Conservation (phyloP, 306 rosid genomes). For the Rosa chinensis region DNA sequence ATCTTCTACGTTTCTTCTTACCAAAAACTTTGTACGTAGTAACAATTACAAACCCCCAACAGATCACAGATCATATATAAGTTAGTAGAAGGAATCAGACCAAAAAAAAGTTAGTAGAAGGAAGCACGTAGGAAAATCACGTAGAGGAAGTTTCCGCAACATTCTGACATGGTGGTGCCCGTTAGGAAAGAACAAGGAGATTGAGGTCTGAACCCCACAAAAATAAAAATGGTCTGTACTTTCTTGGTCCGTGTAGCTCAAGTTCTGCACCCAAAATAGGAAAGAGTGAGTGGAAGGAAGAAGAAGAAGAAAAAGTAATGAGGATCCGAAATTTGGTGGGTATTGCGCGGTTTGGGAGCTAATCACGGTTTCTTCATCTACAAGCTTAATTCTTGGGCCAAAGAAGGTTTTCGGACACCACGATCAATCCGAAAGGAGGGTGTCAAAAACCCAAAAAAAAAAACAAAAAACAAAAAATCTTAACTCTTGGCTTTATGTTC, state of each 20-base stretch:
- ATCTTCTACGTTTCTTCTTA: not conserved
- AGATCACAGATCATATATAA: not conserved
- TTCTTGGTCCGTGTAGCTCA: not conserved
- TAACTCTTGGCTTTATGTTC: not conserved
- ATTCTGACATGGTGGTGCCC: not conserved
- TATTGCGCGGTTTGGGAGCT: not conserved
- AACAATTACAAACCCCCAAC: not conserved
- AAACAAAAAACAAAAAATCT: not conserved
- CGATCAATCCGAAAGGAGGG: too few species aligned
- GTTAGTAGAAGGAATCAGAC: not conserved
- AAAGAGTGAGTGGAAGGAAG: not conserved
- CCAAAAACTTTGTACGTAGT: too few species aligned
- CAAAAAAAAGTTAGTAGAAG: not conserved
- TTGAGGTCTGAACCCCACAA: conserved; percentile 12
- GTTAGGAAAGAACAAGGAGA: conserved; percentile 4
- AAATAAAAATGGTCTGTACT: not conserved
- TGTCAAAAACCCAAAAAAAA: too few species aligned
- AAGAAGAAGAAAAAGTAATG: not conserved
- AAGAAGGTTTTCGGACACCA: too few species aligned
- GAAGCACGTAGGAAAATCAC: conserved; percentile 2
- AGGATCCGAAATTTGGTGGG: conserved; percentile 20
- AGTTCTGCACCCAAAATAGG: conserved; percentile 17
- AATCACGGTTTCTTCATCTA: not conserved
- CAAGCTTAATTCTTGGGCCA: too few species aligned
- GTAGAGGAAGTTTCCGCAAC: conserved; percentile 7